Base-by-base conservation (phyloP, 2,329 filamentous ascomycete genomes). In the Fusarium domesticum region DNA sequence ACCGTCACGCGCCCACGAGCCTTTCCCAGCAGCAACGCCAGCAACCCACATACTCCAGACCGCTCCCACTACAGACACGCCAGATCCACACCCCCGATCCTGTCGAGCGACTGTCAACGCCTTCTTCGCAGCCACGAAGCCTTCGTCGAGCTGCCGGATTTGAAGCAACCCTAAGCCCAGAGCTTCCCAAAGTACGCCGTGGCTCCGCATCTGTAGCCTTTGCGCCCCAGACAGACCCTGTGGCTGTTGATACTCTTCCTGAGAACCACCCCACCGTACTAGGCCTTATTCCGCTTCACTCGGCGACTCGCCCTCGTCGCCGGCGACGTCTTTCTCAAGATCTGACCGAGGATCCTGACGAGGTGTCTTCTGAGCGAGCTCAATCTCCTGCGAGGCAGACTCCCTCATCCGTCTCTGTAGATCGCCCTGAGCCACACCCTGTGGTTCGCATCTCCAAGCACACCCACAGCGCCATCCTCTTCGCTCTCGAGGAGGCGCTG, bases 381-480 rank as follows among this genome's bases (percentile, higher is more conserved):
- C 52, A 56, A 57, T 43, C 60, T 42, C 56, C 55, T 39, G 50
- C 42, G 37, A 61, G 41, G 35, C 49, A 48, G 37, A 58, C 60
- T 42, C 56, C 58, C 39, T 58, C 62, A 48, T 65, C 64, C 48
- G 57, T 61, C 23, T 58, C 61, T 50, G 48, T 59, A 42, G 56
- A 66, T 43, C 64, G 54, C 47, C 61, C 65, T 39, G 64, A 70
- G 42, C 66, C 71, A 33, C 74, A 77, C 50, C 72, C 73, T 6
- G 69, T 70, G 42, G 65, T 77, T 49, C 83, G 81, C 60, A 84
- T 96, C 66, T 96, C 90, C 37, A 85, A 82, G 58, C 83, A 87
- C 54, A 96, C 89, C 36, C 87, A 89, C 53, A 88, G 87, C 66
- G 92, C 93, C 30, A 91, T 98, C 64, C 84, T 95, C 59, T 97